Evolutionary conservation across 306 rosid genomes (phyloP), one percentile per base, ranked within the genome.

Genomic region (Fragaria ananassa): DNA sequence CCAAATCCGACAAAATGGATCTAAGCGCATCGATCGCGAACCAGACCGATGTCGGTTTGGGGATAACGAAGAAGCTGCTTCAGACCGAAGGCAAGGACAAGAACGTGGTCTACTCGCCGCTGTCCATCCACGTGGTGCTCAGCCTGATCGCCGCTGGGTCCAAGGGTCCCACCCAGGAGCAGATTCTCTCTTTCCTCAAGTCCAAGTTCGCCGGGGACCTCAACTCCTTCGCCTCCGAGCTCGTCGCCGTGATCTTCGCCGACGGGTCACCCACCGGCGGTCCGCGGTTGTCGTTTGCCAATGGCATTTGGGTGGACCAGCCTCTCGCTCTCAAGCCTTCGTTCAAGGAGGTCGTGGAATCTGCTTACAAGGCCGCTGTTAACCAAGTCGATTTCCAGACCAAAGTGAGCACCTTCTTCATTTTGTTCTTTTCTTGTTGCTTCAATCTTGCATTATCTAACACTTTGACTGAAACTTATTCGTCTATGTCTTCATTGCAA

Each of bases 151-250:
- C 95, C 1, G 84, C 95, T 11, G 97, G 91, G 3, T 90, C 95
- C 5, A 83, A 82, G 44, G 98, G 97, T 21, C 80, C 91, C 76
- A 85, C 96, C 1, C 88, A 75, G 31, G 76, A 87, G 13, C 93
- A 94, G 76, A 78, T 92, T 9, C 97, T 94, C 53, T 78, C 91
- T 63, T 94, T 92, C 81, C 98, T 94, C 75, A 86, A 81, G 76
- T 81, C 87, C 46, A 77, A 84, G 15, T 89, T 96, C 89, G 78
- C 71, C 39, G 89, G 88, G 21, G 71, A 81, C 46, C 93, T 90
- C 76, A 92, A 84, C 76, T 83, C 87, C 76, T 79, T 92, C 44
- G 87, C 89, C 61, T 86, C 93, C 46, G 85, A 91, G 85, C 83
- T 86, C 70, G 83, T 84, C 49, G 27, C 90, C 58, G 82, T 78